phyloP scores from a whole-genome alignment of 129 eudicot genomes.

The Helichrysum umbraculigerum region DNA sequence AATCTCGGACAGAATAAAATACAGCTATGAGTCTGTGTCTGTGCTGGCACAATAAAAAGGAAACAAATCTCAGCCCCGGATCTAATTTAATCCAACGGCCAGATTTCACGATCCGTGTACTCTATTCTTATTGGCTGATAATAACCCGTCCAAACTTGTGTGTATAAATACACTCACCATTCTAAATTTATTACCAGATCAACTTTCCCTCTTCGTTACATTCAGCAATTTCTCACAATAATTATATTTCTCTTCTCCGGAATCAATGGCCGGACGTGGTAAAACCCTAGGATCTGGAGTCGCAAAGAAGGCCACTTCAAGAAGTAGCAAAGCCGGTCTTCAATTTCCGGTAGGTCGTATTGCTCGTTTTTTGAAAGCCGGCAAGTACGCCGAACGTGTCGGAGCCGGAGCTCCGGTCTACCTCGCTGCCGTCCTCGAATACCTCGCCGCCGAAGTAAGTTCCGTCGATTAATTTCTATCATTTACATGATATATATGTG shows the following conservation, averaged over 20 bases:
- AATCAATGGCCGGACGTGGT: slow-evolving; percentile 39
- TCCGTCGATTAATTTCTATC: background rate
- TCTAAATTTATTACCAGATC: background rate
- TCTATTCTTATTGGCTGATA: background rate
- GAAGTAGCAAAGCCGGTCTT: slow-evolving; percentile 45
- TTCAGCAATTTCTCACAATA: background rate
- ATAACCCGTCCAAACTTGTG: background rate
- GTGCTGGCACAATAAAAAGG: too few relatives aligned
- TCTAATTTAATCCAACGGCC: slow-evolving; percentile 35
- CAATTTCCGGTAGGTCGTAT: slow-evolving; percentile 48
- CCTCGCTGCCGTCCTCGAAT: slow-evolving; percentile 43
- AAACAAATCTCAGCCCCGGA: slow-evolving; percentile 17
- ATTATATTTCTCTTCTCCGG: background rate
- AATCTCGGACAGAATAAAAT: too few relatives aligned
- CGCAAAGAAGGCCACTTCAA: slow-evolving; percentile 41
- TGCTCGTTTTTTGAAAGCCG: slow-evolving; percentile 45
- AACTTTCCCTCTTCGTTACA: background rate
- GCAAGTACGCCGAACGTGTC: slow-evolving; percentile 40
- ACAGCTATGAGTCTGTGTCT: too few relatives aligned
- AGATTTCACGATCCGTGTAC: slow-evolving; percentile 30
- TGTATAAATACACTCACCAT: slow-evolving; percentile 33
- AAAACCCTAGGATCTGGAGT: slow-evolving; percentile 38
- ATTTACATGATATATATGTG: background rate
- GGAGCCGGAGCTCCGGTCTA: slow-evolving; percentile 46
- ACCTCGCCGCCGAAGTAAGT: slow-evolving; percentile 45